Percentiles rank a stretch among this genome's conserved stretches.
These are phyloP conservation scores for Puccinia sorghi DNA, from an alignment of 1,284 basidiomycete genomes.

Conservation along the genomic window DNA sequence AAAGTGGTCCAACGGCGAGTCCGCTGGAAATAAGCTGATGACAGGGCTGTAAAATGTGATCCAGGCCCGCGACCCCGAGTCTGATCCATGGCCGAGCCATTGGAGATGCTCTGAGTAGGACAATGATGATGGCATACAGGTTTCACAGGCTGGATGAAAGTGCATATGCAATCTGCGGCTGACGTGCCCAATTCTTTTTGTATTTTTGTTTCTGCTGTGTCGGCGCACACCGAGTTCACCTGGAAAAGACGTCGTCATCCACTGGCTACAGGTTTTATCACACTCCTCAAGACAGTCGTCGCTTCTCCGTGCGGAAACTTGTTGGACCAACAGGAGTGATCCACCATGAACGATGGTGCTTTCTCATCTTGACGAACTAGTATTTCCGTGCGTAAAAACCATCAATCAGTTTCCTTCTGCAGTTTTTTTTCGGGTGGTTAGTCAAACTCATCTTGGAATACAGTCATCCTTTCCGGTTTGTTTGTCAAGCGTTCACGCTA, in stretches of 20 bases:
- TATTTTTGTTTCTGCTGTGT: no score
- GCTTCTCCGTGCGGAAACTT: not conserved
- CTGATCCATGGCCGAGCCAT: no score
- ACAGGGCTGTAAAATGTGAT: no score
- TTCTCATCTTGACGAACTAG: conserved; percentile 36
- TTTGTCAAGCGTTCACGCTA: conserved; percentile 87
- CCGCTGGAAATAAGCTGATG: no score
- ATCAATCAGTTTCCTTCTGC: not conserved
- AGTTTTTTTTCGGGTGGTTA: not conserved
- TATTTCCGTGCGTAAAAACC: conserved; percentile 24
- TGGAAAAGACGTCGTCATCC: not conserved
- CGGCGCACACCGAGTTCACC: not conserved
- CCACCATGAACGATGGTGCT: conserved; percentile 47
- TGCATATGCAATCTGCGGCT: not conserved
- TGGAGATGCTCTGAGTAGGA: no score
- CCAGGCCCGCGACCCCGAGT: no score
- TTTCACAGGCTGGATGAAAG: not conserved
- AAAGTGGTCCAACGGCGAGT: no score
- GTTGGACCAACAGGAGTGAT: not conserved
- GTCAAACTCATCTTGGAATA: not conserved
- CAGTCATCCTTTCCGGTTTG: conserved; percentile 86
- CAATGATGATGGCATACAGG: no score
- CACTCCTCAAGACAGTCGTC: not conserved
- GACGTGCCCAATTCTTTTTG: not conserved
- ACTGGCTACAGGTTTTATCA: not conserved